Percentiles rank a stretch among this genome's conserved stretches.
phyloP scores from a whole-genome alignment of 78 protist genomes.

The Speleostelium caveatum region DNA sequence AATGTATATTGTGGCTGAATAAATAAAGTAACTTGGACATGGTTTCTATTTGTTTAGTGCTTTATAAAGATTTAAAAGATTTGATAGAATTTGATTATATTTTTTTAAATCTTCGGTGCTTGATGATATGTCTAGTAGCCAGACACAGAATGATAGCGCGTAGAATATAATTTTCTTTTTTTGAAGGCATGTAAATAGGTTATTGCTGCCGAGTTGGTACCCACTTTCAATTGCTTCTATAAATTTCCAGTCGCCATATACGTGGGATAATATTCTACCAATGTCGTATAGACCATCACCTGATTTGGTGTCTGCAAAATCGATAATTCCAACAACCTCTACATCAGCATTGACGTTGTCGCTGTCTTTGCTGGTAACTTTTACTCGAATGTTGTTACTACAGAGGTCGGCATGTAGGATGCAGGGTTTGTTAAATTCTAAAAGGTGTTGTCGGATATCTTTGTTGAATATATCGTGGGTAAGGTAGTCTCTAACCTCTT shows the following conservation, averaged over 20 bases:
- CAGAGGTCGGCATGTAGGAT: constrained; percentile 68
- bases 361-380: background rate
- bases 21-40: too few species aligned
- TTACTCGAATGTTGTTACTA: constrained; percentile 55
- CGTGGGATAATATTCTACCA: constrained; percentile 63
- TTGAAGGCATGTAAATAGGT: background rate
- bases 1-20: too few species aligned
- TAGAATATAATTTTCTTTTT: constrained; percentile 23
- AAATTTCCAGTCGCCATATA: constrained; percentile 44
- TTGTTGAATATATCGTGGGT: too few species aligned
- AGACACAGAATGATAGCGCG: constrained; percentile 48
- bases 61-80: too few species aligned
- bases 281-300: constrained; percentile 78
- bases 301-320: constrained; percentile 40
- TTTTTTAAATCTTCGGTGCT: constrained; percentile 3
- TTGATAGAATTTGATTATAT: constrained; percentile 27
- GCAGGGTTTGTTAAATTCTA: background rate
- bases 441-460: too few species aligned
- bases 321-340: constrained; percentile 36
- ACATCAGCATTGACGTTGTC: background rate
- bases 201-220: background rate
- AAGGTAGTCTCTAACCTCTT: background rate
- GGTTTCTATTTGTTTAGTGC: too few species aligned
- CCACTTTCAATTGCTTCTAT: constrained; percentile 35
- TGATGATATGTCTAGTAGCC: constrained; percentile 18